phyloP scores from a whole-genome alignment of 2,329 filamentous ascomycete species.

The Elsinoe australis region DNA sequence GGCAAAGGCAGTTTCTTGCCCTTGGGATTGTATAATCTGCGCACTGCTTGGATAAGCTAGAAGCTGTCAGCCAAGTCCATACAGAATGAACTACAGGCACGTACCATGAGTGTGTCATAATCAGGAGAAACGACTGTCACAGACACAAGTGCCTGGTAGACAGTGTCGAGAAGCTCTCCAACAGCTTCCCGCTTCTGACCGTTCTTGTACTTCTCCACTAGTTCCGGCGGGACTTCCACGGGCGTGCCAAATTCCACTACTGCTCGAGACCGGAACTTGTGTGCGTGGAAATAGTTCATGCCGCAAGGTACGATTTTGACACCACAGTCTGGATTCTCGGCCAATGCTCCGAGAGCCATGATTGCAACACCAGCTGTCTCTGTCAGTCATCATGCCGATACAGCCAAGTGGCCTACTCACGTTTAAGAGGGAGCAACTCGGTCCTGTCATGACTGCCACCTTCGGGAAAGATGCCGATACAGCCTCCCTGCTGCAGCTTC shows the following conservation, averaged over 20 bases:
- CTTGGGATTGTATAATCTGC: conserved; percentile 86
- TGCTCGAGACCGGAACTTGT: conserved; percentile 94
- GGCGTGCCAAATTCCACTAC: conserved; percentile 92
- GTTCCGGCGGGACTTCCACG: conserved; percentile 71
- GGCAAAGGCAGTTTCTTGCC: conserved; percentile 89
- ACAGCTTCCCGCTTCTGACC: conserved; percentile 83
- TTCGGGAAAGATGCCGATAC: conserved; percentile 94
- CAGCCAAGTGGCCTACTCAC: conserved; percentile 28
- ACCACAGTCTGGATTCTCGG: conserved; percentile 75
- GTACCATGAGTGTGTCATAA: conserved; percentile 89
- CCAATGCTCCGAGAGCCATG: conserved; percentile 88
- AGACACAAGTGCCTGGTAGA: conserved; percentile 74
- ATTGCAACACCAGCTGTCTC: conserved; percentile 78
- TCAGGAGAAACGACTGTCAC: conserved; percentile 90
- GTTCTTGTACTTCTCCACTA: conserved; percentile 77
- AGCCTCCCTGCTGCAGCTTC: conserved; percentile 71
- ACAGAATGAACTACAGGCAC: not conserved
- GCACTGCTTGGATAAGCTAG: conserved; percentile 80
- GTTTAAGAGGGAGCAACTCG: conserved; percentile 81
- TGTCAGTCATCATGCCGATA: conserved; percentile 23
- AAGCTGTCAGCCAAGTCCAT: conserved; percentile 27
- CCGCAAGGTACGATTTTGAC: conserved; percentile 93
- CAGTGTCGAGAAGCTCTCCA: conserved; percentile 72
- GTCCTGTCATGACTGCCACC: conserved; percentile 93
- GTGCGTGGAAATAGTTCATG: conserved; percentile 99